Evolutionary conservation across 2,329 filamentous ascomycete species (phyloP).

Genomic region (Aspergillus sp.): DNA sequence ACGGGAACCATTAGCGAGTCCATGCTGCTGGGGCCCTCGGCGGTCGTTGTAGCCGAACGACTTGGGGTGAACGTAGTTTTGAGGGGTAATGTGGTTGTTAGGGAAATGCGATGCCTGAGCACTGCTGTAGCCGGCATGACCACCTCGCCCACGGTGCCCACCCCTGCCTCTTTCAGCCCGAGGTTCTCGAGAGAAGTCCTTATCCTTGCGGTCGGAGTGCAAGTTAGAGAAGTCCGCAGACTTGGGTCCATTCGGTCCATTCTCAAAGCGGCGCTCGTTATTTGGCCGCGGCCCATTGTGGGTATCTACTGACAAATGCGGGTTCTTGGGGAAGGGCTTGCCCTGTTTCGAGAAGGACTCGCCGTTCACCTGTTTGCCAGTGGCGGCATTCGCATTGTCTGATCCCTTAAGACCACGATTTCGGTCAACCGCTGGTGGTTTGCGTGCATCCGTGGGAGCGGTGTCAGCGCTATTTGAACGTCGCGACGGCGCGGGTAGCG

Average conservation of each 20-base stretch:
- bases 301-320: slow-evolving; percentile 31
- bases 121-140: slow-evolving; percentile 33
- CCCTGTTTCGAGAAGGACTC: slow-evolving; percentile 32
- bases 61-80: slow-evolving; percentile 42
- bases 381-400: slow-evolving; percentile 29
- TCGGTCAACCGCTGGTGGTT: slow-evolving; percentile 32
- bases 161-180: slow-evolving; percentile 42
- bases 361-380: slow-evolving; percentile 30
- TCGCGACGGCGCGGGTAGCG: slow-evolving; percentile 38
- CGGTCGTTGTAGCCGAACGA: slow-evolving; percentile 43
- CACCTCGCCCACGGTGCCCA: slow-evolving; percentile 40
- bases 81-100: slow-evolving; percentile 40
- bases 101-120: slow-evolving; percentile 40
- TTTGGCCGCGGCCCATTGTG: slow-evolving; percentile 32
- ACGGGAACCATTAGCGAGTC: slow-evolving; percentile 38
- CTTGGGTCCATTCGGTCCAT: slow-evolving; percentile 36
- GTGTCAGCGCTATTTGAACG: slow-evolving; percentile 38
- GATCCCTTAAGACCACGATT: slow-evolving; percentile 30
- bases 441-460: slow-evolving; percentile 32
- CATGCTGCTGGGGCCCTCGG: slow-evolving; percentile 41
- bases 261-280: slow-evolving; percentile 40
- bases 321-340: slow-evolving; percentile 34
- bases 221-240: slow-evolving; percentile 37
- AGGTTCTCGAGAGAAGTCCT: slow-evolving; percentile 37
- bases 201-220: slow-evolving; percentile 23